Base-by-base conservation (phyloP, 805 yeast genomes). In the Ogataea minuta region DNA sequence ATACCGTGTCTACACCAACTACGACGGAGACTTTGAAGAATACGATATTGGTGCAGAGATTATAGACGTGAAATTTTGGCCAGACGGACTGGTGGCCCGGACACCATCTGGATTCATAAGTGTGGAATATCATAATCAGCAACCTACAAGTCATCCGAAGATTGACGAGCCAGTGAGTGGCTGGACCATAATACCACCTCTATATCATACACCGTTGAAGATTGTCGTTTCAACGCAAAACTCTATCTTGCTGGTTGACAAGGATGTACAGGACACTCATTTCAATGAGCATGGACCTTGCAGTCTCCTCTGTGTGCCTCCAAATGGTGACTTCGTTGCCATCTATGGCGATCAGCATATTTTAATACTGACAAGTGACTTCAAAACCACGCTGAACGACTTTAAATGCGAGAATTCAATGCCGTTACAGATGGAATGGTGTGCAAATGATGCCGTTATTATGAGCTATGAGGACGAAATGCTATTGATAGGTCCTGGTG, bases 381-480 rank as follows among this genome's bases (percentile, higher is more conserved):
- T 77, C 41, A 62, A 67, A 40, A 64, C 64, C 21, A 62, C 66
- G 5, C 60, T 76, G 11, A 60, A 72, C 29, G 73, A 68, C 32
- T 73, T 68, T 50, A 57, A 70, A 7, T 64, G 75, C 2, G 57
- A 53, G 15, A 52, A 53, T 41, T 39, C 60, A 4, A 43, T 50
- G 0, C 79, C 83, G 0, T 59, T 53, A 28, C 71, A 72, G 43
- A 63, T 85, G 13, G 71, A 70, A 41, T 93, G 97, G 98, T 83
- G 96, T 56, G 87, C 91, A 0, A 78, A 81, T 49, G 95, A 88
- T 60, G 87, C 93, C 0, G 78, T 90, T 1, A 79, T 81, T 0
- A 55, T 82, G 9, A 65, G 77, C 1, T 63, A 62, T 44, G 65
- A 72, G 2, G 91, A 83, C 49, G 88, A 83, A 36, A 52, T 88